Conservation (phyloP, 805 yeast species). For the Sugiyamaella valdiviana region DNA sequence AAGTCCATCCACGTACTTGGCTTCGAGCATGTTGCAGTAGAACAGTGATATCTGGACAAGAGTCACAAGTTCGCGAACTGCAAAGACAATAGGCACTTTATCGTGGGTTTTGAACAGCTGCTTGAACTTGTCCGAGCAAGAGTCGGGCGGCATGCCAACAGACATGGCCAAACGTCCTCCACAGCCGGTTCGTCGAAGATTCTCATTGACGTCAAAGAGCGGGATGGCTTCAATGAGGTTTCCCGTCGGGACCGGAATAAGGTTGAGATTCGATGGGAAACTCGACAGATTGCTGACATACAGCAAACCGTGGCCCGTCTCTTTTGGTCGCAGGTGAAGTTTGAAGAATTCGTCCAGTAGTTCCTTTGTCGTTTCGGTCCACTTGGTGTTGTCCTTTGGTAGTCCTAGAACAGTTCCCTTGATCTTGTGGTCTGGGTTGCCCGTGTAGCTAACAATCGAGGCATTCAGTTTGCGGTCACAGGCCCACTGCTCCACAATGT, state of each 20-base stretch:
- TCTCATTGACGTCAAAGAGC: conserved; percentile 64
- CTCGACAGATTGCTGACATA: conserved; percentile 80
- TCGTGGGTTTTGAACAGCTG: conserved; percentile 56
- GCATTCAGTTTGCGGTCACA: conserved; percentile 60
- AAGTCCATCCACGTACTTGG: conserved; percentile 73
- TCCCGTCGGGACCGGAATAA: conserved; percentile 55
- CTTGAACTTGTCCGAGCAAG: conserved; percentile 74
- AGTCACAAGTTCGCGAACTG: conserved; percentile 67
- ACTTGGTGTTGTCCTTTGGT: conserved; percentile 41
- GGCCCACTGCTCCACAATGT: conserved; percentile 94
- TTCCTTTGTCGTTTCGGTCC: conserved; percentile 48
- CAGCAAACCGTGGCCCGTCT: conserved; percentile 52
- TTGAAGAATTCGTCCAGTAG: conserved; percentile 61
- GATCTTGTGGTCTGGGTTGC: conserved; percentile 62
- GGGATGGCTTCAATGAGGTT: conserved; percentile 41
- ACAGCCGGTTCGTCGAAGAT: conserved; percentile 71
- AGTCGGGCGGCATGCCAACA: conserved; percentile 63
- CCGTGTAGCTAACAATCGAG: conserved; percentile 77
- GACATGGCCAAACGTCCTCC: conserved; percentile 79
- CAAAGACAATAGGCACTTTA: conserved; percentile 51
- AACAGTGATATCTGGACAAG: conserved; percentile 69
- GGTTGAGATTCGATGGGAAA: conserved; percentile 65
- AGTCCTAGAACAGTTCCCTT: conserved; percentile 53
- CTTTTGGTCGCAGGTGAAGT: conserved; percentile 65
- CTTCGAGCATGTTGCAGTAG: conserved; percentile 68